Evolutionary conservation across 2,329 filamentous ascomycete genomes (phyloP).

Genomic region (Geosmithia flava): DNA sequence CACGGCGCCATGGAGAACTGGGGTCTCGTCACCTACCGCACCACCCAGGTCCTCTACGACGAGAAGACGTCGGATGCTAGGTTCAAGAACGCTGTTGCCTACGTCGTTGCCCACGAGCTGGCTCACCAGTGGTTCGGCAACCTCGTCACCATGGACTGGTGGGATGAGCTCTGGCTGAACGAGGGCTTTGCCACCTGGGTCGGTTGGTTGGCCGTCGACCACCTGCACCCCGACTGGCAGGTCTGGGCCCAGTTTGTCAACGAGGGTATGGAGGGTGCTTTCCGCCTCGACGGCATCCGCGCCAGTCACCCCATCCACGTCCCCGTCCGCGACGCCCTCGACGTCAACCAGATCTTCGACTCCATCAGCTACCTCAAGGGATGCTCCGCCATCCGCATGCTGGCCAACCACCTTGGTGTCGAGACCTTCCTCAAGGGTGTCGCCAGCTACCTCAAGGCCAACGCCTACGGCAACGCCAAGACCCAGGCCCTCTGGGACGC

Average conservation of each 20-base stretch:
- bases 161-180: slow-evolving; percentile 87
- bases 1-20: slow-evolving; percentile 90
- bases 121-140: slow-evolving; percentile 97
- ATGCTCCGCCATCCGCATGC: slow-evolving; percentile 92
- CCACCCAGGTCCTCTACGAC: slow-evolving; percentile 89
- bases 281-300: slow-evolving; percentile 78
- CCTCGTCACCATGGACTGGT: slow-evolving; percentile 95
- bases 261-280: slow-evolving; percentile 87
- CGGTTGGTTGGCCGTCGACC: slow-evolving; percentile 83
- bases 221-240: slow-evolving; percentile 93
- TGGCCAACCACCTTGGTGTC: slow-evolving; percentile 78
- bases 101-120: slow-evolving; percentile 95
- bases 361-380: slow-evolving; percentile 95
- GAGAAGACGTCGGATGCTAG: slow-evolving; percentile 80
- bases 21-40: slow-evolving; percentile 92
- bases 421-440: slow-evolving; percentile 87
- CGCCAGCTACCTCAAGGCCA: slow-evolving; percentile 73
- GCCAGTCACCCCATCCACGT: slow-evolving; percentile 96
- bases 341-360: slow-evolving; percentile 97
- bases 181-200: slow-evolving; percentile 98
- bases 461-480: slow-evolving; percentile 82
- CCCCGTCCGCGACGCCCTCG: slow-evolving; percentile 81
- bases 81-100: slow-evolving; percentile 89
- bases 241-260: slow-evolving; percentile 97
- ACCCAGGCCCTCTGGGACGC: slow-evolving; percentile 88